A percentile compares a stretch with the other conserved stretches of the same genome.
phyloP scores from a whole-genome alignment of 805 yeast genomes.

The Saccharomycopsis olivae region DNA sequence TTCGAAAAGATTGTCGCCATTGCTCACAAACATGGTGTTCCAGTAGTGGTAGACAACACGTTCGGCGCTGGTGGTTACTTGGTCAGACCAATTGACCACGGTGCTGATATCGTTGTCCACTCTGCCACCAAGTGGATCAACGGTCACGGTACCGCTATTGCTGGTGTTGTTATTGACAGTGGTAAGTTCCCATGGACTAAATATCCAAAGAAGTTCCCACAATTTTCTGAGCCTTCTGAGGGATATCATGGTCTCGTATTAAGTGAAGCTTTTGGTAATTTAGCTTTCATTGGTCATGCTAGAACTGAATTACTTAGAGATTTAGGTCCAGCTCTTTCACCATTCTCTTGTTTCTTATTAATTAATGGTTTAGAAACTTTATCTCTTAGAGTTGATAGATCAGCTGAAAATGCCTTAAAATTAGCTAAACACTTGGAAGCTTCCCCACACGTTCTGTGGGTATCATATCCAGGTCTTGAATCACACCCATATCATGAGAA shows the following conservation, averaged over 20 bases:
- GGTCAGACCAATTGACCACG: constrained; percentile 74
- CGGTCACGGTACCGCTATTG: constrained; percentile 93
- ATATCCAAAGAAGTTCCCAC: constrained; percentile 83
- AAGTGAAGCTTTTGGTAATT: constrained; percentile 70
- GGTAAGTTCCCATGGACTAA: constrained; percentile 90
- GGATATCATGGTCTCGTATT: constrained; percentile 86
- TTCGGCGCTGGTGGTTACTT: constrained; percentile 95
- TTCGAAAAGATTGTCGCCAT: constrained; percentile 63
- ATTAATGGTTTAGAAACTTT: constrained; percentile 92
- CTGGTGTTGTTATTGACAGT: constrained; percentile 81
- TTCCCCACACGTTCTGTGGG: constrained; percentile 74
- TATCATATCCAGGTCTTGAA: constrained; percentile 83
- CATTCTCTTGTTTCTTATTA: constrained; percentile 78
- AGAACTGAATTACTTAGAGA: constrained; percentile 86
- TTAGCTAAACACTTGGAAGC: constrained; percentile 69
- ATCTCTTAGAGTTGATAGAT: constrained; percentile 90
- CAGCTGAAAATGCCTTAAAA: constrained; percentile 68
- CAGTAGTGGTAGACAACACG: constrained; percentile 90
- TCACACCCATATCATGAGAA: constrained; percentile 67
- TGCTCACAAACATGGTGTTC: constrained; percentile 81
- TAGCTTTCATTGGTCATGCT: constrained; percentile 69
- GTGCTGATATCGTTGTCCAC: constrained; percentile 87
- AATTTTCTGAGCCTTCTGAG: constrained; percentile 81
- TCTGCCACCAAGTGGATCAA: constrained; percentile 98
- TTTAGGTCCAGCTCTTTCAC: constrained; percentile 81